These are phyloP conservation scores for Fremontodendron californicum DNA, from an alignment of 345 rosid genomes.

Conservation along the genomic window DNA sequence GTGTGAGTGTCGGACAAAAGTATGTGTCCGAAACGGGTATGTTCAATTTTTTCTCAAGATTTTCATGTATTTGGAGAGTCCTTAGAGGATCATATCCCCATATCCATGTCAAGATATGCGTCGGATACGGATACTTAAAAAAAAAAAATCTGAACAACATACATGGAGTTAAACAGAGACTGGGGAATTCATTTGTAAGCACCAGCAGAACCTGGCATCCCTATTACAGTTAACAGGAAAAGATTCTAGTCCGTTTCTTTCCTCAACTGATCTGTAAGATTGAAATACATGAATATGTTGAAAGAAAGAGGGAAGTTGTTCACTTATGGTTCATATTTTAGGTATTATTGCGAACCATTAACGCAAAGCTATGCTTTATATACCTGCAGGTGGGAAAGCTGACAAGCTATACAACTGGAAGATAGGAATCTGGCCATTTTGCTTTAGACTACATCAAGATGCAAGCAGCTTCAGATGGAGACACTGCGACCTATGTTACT, in stretches of 20 bases:
- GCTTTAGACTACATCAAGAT: constrained; percentile 80
- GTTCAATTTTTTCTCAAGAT: too few relatives aligned
- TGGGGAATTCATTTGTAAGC: constrained; percentile 76
- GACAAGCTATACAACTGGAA: constrained; percentile 64
- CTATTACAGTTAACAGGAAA: constrained; percentile 60
- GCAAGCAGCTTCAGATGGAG: constrained; percentile 46
- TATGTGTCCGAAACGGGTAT: too few relatives aligned
- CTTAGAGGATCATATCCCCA: too few relatives aligned
- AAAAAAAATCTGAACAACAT: too few relatives aligned
- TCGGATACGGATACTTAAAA: too few relatives aligned
- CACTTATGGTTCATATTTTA: constrained; percentile 20
- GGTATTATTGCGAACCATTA: not conserved
- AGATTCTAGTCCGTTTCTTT: constrained; percentile 30
- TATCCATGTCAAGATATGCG: too few relatives aligned
- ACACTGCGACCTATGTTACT: too few relatives aligned
- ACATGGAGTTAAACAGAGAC: constrained; percentile 72
- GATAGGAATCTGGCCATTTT: constrained; percentile 42
- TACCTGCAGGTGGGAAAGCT: constrained; percentile 60
- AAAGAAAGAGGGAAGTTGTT: constrained; percentile 17
- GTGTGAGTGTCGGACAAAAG: too few relatives aligned
- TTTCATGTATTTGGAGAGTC: too few relatives aligned
- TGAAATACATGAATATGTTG: not conserved
- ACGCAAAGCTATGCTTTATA: not conserved
- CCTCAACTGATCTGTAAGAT: not conserved
- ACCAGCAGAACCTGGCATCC: constrained; percentile 69